Percentiles rank a stretch among this genome's conserved stretches.
Evolutionary conservation across 2,329 filamentous ascomycete genomes (phyloP).

Genomic region (Fusarium illudens): DNA sequence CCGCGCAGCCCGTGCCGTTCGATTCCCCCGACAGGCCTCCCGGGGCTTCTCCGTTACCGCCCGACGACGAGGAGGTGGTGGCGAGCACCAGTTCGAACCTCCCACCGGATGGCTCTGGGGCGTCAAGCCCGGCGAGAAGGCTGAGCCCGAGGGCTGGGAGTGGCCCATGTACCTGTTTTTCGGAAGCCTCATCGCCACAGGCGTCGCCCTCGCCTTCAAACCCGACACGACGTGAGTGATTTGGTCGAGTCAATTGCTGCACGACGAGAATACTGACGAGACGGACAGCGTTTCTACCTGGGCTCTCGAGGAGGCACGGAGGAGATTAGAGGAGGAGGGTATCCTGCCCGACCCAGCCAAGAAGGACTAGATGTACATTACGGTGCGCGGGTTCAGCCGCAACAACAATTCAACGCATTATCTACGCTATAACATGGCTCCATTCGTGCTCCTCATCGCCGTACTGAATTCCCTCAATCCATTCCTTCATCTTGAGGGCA

Average conservation of each 20-base stretch:
- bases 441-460: conserved; percentile 91
- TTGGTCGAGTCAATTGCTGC: conserved; percentile 17
- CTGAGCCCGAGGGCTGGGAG: conserved; percentile 97
- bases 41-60: conserved; percentile 57
- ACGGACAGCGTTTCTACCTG: conserved; percentile 91
- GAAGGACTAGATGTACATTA: conserved; percentile 50
- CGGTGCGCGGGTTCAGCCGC: background rate
- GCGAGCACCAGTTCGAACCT: conserved; percentile 84
- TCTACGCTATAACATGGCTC: conserved; percentile 66
- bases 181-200: conserved; percentile 75
- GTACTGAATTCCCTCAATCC: conserved; percentile 96
- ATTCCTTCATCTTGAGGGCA: conserved; percentile 87
- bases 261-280: conserved; percentile 40
- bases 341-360: conserved; percentile 81
- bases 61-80: conserved; percentile 52
- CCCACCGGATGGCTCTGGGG: conserved; percentile 93
- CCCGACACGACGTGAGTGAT: conserved; percentile 94
- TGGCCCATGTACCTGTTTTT: conserved; percentile 84
- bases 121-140: conserved; percentile 93
- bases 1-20: conserved; percentile 49
- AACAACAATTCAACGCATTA: conserved; percentile 14
- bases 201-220: conserved; percentile 91
- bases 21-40: conserved; percentile 49
- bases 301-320: conserved; percentile 95
- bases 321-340: conserved; percentile 94